These are phyloP conservation scores for Coleophoma cylindrospora DNA, from an alignment of 2,329 filamentous ascomycete genomes.

Conservation along the genomic window DNA sequence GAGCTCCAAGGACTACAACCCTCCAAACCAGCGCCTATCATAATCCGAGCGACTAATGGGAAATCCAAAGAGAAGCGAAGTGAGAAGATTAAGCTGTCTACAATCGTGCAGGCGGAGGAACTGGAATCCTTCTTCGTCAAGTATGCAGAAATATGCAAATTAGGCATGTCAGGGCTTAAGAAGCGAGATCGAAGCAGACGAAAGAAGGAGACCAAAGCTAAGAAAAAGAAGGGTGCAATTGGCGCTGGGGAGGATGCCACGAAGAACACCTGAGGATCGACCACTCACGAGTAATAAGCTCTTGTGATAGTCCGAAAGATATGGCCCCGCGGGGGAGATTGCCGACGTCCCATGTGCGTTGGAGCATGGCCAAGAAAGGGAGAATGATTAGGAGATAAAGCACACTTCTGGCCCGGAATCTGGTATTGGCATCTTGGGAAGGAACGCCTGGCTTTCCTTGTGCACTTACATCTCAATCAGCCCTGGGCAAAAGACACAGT, in stretches of 20 bases:
- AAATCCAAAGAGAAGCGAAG: slow-evolving; percentile 45
- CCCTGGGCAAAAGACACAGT: no score
- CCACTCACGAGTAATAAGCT: no score
- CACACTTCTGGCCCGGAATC: no score
- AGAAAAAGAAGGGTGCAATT: slow-evolving; percentile 38
- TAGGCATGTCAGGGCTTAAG: slow-evolving; percentile 83
- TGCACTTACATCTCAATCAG: no score
- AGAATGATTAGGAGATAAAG: no score
- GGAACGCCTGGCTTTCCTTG: no score
- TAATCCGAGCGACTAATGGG: slow-evolving; percentile 83
- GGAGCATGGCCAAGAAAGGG: no score
- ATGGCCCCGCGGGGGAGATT: no score
- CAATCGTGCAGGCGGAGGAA: slow-evolving; percentile 70
- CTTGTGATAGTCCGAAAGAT: no score
- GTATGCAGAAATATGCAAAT: slow-evolving; percentile 90
- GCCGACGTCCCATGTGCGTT: no score
- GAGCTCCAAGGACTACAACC: slow-evolving; percentile 57
- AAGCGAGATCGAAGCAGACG: slow-evolving; percentile 88
- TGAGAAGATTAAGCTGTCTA: slow-evolving; percentile 71
- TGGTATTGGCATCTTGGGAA: no score
- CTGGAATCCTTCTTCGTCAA: slow-evolving; percentile 75
- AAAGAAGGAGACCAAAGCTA: slow-evolving; percentile 73
- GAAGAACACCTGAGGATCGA: slow-evolving; percentile 3
- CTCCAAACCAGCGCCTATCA: slow-evolving; percentile 59
- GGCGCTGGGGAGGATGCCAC: slow-evolving; percentile 15